These are phyloP conservation scores for Carallia pectinifolia DNA, from an alignment of 345 rosid species.

Conservation along the genomic window DNA sequence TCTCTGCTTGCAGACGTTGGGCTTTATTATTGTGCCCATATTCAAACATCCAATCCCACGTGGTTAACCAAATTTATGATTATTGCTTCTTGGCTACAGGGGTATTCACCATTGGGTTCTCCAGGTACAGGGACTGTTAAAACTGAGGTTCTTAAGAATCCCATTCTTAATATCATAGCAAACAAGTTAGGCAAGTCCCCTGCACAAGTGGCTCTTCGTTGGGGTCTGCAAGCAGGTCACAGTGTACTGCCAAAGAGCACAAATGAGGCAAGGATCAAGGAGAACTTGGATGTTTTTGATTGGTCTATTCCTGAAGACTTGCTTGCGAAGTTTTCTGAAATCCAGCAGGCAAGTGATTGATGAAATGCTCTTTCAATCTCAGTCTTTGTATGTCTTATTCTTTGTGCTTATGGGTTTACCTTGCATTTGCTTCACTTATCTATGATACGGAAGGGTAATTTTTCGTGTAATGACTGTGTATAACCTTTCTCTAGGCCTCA, in stretches of 20 bases:
- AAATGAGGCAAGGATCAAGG: slow-evolving; percentile 56
- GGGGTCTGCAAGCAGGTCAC: slow-evolving; percentile 83
- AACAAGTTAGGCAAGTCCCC: slow-evolving; percentile 62
- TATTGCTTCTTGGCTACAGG: slow-evolving; percentile 24
- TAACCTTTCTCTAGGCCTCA: too few species aligned
- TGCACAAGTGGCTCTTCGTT: slow-evolving; percentile 72
- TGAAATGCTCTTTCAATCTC: not conserved
- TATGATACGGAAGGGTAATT: too few species aligned
- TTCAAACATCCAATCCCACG: too few species aligned
- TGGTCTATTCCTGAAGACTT: slow-evolving; percentile 73
- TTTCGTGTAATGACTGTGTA: too few species aligned
- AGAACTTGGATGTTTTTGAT: slow-evolving; percentile 59
- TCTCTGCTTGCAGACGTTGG: not conserved
- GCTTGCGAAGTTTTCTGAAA: slow-evolving; percentile 33
- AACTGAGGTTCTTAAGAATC: slow-evolving; percentile 54
- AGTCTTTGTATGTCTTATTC: not conserved
- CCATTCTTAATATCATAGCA: slow-evolving; percentile 40
- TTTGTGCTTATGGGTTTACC: not conserved
- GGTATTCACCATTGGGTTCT: slow-evolving; percentile 57
- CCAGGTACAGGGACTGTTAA: slow-evolving; percentile 49
- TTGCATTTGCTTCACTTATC: too few species aligned
- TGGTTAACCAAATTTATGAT: not conserved
- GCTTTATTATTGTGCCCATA: not conserved
- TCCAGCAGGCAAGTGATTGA: not conserved
- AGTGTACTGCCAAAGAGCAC: slow-evolving; percentile 81